Base-by-base conservation (phyloP, 805 yeast genomes). In the Starmerella stellata region DNA sequence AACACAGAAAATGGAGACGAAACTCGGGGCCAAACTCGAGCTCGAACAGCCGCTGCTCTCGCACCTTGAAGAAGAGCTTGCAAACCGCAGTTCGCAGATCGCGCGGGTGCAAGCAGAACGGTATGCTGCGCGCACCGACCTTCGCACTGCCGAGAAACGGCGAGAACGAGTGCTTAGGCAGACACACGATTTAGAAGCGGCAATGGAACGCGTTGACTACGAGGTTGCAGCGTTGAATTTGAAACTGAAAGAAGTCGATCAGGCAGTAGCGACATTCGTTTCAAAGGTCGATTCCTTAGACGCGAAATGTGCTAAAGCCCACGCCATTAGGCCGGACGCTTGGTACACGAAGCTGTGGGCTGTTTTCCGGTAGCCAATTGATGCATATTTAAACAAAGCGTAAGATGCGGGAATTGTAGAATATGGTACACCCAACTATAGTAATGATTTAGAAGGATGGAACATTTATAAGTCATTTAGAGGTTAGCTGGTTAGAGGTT, bases 231-330 rank as follows among this genome's bases (percentile, higher is more conserved):
- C 74, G 31, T 54, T 78, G 23, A 66, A 66, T 24, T 66, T 69
- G 18, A 73, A 77, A 46, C 66, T 78, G 35, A 65, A 70, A 33
- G 90, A 78, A 48, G 75, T 77, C 5, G 79, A 75, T 47, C 74
- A 73, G 21, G 65, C 74, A 34, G 64, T 72, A 39, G 59, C 63
- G 34, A 53, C 63, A 28, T 70, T 71, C 54, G 59, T 54, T 8
- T 33, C 48, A 15, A 60, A 62, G 45, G 62, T 65, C 28, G 56
- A 48, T 17, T 38, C 44, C 4, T 42, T 65, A 34, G 68, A 64
- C 27, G 11, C 33, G 17, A 33, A 35, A 19, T 45, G 16, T 13
- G 16, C 19, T 9, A 29, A 29, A 15, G 32, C 19, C 9, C 16
- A 13, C 8, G 19, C 7, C 15, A 29, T 17, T 9, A 8, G 19